Evolutionary conservation across 2,329 filamentous ascomycete genomes (phyloP).

Genomic region (Fusarium brachygibbosum): DNA sequence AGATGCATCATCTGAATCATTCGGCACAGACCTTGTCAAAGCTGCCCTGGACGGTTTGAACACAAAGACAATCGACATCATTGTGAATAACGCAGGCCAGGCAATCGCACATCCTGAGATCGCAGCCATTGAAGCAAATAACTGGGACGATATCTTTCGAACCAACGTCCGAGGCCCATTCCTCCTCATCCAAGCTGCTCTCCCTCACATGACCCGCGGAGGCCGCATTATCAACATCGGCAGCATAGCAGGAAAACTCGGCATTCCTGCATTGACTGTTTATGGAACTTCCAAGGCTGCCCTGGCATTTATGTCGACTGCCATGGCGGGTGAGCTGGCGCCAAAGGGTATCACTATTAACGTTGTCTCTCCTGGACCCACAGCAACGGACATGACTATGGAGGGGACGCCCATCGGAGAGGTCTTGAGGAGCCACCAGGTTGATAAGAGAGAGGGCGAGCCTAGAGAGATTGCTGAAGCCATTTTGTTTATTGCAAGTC

Average conservation of each 20-base stretch:
- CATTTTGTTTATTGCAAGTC: slow-evolving; percentile 12
- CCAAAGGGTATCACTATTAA: slow-evolving; percentile 20
- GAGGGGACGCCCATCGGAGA: slow-evolving; percentile 10
- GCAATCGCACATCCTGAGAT: slow-evolving; percentile 36
- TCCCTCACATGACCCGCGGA: slow-evolving; percentile 49
- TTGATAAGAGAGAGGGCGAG: slow-evolving; percentile 14
- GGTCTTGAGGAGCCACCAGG: slow-evolving; percentile 7
- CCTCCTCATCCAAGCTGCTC: slow-evolving; percentile 52
- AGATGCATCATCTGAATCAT: not conserved
- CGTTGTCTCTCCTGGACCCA: slow-evolving; percentile 9
- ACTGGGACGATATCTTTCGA: slow-evolving; percentile 16
- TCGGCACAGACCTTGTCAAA: slow-evolving; percentile 8
- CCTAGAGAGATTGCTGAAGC: slow-evolving; percentile 8
- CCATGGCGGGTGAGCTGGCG: slow-evolving; percentile 16
- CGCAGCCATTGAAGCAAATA: not conserved
- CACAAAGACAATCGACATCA: slow-evolving; percentile 12
- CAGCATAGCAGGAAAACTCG: slow-evolving; percentile 51
- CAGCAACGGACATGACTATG: slow-evolving; percentile 18
- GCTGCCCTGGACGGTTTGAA: not conserved
- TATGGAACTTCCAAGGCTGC: slow-evolving; percentile 56
- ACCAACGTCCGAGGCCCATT: slow-evolving; percentile 46
- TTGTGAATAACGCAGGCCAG: slow-evolving; percentile 23
- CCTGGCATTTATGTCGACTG: not conserved
- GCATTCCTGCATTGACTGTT: slow-evolving; percentile 48
- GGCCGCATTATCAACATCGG: slow-evolving; percentile 55